phyloP scores from a whole-genome alignment of 2,329 filamentous ascomycete genomes.

The Ascosphaera apis region DNA sequence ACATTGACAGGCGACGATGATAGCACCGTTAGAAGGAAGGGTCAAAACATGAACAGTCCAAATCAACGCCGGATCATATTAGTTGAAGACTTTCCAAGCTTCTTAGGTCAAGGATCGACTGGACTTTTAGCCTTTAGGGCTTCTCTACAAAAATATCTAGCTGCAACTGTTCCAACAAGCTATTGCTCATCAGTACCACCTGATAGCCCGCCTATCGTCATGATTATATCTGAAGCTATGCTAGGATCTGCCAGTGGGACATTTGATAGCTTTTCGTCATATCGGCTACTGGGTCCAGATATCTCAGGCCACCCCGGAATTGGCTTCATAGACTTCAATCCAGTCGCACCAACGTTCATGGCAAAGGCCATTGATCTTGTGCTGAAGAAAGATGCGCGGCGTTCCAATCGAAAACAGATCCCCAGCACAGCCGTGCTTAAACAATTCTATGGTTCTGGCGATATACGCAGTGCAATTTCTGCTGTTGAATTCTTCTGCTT shows the following conservation, averaged over 20 bases:
- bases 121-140: constrained; percentile 49
- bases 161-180: constrained; percentile 32
- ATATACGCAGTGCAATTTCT: constrained; percentile 79
- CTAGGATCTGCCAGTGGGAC: constrained; percentile 65
- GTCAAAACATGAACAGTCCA: not conserved
- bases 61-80: constrained; percentile 37
- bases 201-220: constrained; percentile 46
- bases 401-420: constrained; percentile 50
- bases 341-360: constrained; percentile 67
- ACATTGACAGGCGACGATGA: constrained; percentile 16
- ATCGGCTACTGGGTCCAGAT: constrained; percentile 68
- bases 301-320: constrained; percentile 62
- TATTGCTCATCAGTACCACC: constrained; percentile 16
- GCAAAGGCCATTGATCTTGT: constrained; percentile 63
- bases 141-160: constrained; percentile 52
- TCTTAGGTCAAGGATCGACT: constrained; percentile 41
- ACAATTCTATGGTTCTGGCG: constrained; percentile 62
- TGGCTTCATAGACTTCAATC: constrained; percentile 73
- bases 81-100: constrained; percentile 64
- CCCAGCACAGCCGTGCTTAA: constrained; percentile 62
- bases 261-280: constrained; percentile 78
- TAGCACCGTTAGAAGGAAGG: not conserved
- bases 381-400: constrained; percentile 62
- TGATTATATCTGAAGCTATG: constrained; percentile 80
- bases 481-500: constrained; percentile 82